These are phyloP conservation scores for Ogataea naganishii DNA, from an alignment of 805 yeast species.

Conservation along the genomic window DNA sequence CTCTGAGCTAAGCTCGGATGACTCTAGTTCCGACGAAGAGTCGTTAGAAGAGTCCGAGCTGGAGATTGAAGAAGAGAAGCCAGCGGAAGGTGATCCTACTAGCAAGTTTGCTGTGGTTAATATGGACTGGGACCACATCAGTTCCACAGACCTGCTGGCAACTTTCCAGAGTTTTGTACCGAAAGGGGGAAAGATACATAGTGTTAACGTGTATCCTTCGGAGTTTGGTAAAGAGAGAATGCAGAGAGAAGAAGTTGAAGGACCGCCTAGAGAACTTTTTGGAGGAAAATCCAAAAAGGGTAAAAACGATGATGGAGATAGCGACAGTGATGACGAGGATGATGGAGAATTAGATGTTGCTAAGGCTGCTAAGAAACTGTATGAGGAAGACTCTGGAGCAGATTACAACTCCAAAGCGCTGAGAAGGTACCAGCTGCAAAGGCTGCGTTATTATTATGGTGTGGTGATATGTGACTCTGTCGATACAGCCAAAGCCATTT, in stretches of 20 bases:
- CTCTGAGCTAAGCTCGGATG: constrained; percentile 37
- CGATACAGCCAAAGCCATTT: constrained; percentile 63
- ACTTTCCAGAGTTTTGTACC: constrained; percentile 84
- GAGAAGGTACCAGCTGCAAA: constrained; percentile 85
- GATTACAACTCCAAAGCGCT: constrained; percentile 81
- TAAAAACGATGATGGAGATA: constrained; percentile 26
- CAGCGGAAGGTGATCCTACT: constrained; percentile 86
- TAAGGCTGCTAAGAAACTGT: constrained; percentile 58
- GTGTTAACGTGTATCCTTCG: constrained; percentile 75
- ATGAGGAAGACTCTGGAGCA: constrained; percentile 70
- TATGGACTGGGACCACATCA: constrained; percentile 95
- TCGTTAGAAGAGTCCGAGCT: constrained; percentile 41
- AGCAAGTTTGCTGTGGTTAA: constrained; percentile 83
- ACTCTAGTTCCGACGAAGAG: constrained; percentile 27
- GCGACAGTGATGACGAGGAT: constrained; percentile 32
- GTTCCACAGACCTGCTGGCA: constrained; percentile 80
- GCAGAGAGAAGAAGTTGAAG: constrained; percentile 83
- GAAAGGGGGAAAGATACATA: constrained; percentile 53
- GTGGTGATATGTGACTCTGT: constrained; percentile 76
- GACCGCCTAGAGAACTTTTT: constrained; percentile 86
- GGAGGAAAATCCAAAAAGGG: constrained; percentile 32
- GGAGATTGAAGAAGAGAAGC: constrained; percentile 47
- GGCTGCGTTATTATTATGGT: constrained; percentile 90
- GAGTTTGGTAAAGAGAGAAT: constrained; percentile 90
- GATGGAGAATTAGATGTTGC: constrained; percentile 42